These are phyloP conservation scores for Beauveria rudraprayagi DNA, from an alignment of 2,329 filamentous ascomycete species.

Conservation along the genomic window DNA sequence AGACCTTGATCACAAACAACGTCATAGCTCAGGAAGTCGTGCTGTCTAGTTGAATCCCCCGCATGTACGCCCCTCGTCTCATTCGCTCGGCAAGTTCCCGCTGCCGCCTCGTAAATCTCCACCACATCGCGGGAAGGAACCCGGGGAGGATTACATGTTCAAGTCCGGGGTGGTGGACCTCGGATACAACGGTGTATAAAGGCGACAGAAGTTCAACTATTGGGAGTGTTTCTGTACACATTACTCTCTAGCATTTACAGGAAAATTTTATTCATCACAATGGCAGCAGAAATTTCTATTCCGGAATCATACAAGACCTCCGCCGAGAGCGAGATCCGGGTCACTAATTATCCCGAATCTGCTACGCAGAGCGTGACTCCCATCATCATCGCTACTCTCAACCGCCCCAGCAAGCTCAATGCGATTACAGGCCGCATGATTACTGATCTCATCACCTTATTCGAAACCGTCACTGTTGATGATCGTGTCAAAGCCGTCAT, in stretches of 20 bases:
- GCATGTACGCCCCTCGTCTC: too few relatives aligned
- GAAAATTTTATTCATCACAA: neutral
- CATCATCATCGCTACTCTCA: conserved; percentile 42
- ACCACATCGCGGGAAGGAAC: neutral
- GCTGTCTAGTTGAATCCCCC: too few relatives aligned
- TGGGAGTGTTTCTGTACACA: neutral
- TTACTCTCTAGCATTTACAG: neutral
- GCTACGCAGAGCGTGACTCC: conserved; percentile 12
- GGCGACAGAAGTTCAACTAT: neutral
- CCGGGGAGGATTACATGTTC: neutral
- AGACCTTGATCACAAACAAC: too few relatives aligned
- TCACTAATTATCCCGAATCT: conserved; percentile 4
- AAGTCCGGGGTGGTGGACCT: neutral
- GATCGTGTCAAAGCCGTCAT: conserved; percentile 49
- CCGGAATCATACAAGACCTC: conserved; percentile 1
- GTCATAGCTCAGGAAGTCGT: too few relatives aligned
- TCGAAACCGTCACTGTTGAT: conserved; percentile 49
- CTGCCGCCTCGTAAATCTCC: neutral
- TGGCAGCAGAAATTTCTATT: neutral
- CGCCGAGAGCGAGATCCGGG: neutral
- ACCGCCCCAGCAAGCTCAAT: conserved; percentile 47
- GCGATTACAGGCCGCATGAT: conserved; percentile 39
- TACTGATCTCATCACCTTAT: conserved; percentile 35
- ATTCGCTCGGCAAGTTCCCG: too few relatives aligned
- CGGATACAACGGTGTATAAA: neutral